These are phyloP conservation scores for Paracoccidioides brasiliensis DNA, from an alignment of 2,329 filamentous ascomycete species.

Conservation along the genomic window DNA sequence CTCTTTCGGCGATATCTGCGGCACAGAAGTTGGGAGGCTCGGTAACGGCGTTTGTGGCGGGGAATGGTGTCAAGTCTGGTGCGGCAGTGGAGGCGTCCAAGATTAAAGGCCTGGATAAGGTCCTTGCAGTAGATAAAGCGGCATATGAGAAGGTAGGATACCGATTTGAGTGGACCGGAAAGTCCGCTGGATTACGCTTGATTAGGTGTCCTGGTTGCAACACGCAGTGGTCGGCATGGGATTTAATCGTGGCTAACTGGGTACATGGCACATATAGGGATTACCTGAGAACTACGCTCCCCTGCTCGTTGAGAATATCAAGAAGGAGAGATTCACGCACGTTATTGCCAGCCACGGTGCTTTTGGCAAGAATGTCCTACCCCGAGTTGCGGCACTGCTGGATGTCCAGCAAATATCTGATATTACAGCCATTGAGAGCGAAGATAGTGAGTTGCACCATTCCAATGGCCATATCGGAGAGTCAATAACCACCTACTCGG, in stretches of 20 bases:
- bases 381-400: conserved; percentile 77
- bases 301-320: conserved; percentile 88
- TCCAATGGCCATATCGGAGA: background rate
- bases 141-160: conserved; percentile 73
- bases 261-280: conserved; percentile 40
- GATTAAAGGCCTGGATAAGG: conserved; percentile 80
- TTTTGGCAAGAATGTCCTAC: conserved; percentile 91
- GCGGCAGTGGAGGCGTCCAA: conserved; percentile 72
- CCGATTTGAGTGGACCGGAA: background rate
- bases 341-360: conserved; percentile 82
- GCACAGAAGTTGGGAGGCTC: conserved; percentile 75
- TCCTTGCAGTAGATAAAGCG: conserved; percentile 74
- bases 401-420: conserved; percentile 92
- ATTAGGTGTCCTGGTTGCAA: background rate
- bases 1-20: conserved; percentile 72
- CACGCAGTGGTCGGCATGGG: background rate
- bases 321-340: conserved; percentile 87
- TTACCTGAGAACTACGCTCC: conserved; percentile 92
- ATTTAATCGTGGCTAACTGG: background rate
- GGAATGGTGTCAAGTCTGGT: conserved; percentile 58
- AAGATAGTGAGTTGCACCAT: conserved; percentile 51
- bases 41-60: conserved; percentile 78
- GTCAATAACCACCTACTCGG: background rate
- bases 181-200: background rate
- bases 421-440: conserved; percentile 70